phyloP scores from a whole-genome alignment of 192 early-diverging fungal species.

The Geranomyces variabilis region DNA sequence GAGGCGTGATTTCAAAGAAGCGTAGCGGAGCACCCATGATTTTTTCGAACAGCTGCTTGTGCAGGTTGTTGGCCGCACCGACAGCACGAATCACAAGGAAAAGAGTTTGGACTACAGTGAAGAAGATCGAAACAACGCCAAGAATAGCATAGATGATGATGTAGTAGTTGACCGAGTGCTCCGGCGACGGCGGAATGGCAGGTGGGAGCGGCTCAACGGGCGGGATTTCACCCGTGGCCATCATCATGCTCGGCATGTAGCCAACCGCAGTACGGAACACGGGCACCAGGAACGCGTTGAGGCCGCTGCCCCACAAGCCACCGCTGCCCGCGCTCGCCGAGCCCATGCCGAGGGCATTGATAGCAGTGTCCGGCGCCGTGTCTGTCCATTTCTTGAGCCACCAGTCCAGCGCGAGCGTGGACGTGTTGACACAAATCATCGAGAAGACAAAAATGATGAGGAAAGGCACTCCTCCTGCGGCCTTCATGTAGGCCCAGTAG shows the following conservation, averaged over 20 bases:
- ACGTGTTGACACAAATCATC: background rate
- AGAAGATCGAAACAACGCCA: background rate
- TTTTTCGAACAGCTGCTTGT: no score
- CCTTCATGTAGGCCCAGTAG: constrained; percentile 48
- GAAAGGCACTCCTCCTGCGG: constrained; percentile 52
- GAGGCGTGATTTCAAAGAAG: constrained; percentile 62
- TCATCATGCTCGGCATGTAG: background rate
- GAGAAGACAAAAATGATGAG: constrained; percentile 2
- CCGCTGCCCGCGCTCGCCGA: no score
- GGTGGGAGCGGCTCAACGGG: background rate
- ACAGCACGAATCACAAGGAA: no score
- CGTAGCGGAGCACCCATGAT: no score
- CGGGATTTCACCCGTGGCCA: background rate
- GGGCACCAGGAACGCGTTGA: background rate
- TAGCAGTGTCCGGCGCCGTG: background rate
- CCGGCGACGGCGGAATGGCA: background rate
- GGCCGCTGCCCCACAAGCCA: background rate
- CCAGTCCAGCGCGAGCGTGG: constrained; percentile 37
- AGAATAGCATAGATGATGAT: constrained; percentile 8
- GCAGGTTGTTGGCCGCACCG: no score
- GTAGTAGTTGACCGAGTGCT: constrained; percentile 18
- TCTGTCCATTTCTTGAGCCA: constrained; percentile 49
- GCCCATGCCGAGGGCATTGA: no score
- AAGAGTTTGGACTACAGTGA: no score
- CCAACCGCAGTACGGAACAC: constrained; percentile 5